Percentiles rank a stretch among this genome's conserved stretches.
Conservation (phyloP, 805 yeast species). For the Metschnikowia dekortorum region DNA sequence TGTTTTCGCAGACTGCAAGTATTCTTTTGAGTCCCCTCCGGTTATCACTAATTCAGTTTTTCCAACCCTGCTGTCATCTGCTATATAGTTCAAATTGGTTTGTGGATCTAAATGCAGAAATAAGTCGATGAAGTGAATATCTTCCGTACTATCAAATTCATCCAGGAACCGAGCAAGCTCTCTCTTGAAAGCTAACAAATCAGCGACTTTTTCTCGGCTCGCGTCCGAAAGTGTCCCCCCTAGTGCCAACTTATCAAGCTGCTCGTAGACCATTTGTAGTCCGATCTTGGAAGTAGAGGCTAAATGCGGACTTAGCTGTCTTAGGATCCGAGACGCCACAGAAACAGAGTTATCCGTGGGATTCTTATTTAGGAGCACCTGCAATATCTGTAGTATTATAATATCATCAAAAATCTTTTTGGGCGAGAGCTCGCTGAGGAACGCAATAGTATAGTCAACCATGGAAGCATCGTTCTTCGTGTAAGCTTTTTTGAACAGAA, state of each 20-base stretch:
- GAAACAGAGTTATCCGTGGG: slow-evolving; percentile 56
- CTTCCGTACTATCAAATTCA: slow-evolving; percentile 15
- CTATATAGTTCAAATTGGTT: not conserved
- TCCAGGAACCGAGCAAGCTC: slow-evolving; percentile 26
- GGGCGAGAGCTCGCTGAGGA: slow-evolving; percentile 61
- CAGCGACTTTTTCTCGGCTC: slow-evolving; percentile 8
- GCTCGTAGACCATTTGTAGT: slow-evolving; percentile 50
- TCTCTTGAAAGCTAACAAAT: slow-evolving; percentile 11
- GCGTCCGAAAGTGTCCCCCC: slow-evolving; percentile 33
- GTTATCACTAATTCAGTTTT: not conserved
- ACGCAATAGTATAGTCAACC: slow-evolving; percentile 42
- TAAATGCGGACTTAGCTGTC: slow-evolving; percentile 50
- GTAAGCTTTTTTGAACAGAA: slow-evolving; percentile 55
- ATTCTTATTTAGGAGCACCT: slow-evolving; percentile 29
- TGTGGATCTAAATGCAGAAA: slow-evolving; percentile 1
- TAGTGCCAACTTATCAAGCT: slow-evolving; percentile 56
- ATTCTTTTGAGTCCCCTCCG: not conserved
- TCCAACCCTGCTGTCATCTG: not conserved
- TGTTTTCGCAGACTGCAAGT: too few species aligned
- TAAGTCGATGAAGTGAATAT: not conserved
- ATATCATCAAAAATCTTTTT: slow-evolving; percentile 47
- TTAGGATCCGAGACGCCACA: slow-evolving; percentile 48
- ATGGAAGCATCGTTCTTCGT: slow-evolving; percentile 21
- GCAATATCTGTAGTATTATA: slow-evolving; percentile 31
- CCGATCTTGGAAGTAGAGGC: slow-evolving; percentile 41